Evolutionary conservation across 176 grass and related monocot genomes (phyloP).

Genomic region (Elaeis guineensis): DNA sequence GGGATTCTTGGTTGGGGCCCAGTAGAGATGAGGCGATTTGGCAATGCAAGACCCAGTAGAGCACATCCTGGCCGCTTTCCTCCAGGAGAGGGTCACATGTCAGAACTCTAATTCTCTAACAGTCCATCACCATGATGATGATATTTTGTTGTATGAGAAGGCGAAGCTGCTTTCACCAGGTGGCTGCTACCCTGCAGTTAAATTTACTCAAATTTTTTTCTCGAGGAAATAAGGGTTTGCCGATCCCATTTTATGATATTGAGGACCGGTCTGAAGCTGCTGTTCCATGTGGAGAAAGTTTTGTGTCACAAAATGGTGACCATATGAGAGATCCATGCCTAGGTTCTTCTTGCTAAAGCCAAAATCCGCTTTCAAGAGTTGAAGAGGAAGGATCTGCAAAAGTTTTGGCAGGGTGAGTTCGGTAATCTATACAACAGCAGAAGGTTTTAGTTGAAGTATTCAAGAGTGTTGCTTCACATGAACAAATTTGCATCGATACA

Average conservation of each 20-base stretch:
- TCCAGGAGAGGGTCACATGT: constrained; percentile 52
- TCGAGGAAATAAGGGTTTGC: constrained; percentile 7
- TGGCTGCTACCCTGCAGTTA: background rate
- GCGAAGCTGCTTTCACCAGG: background rate
- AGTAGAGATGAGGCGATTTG: constrained; percentile 60
- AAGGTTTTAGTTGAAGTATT: background rate
- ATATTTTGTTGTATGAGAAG: background rate
- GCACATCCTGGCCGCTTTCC: constrained; percentile 50
- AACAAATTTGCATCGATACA: constrained; percentile 5
- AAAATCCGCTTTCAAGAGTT: background rate
- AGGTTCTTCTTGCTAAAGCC: background rate
- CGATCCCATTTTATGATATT: constrained; percentile 2
- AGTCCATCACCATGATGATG: constrained; percentile 8
- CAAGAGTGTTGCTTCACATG: background rate
- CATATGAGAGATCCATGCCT: background rate
- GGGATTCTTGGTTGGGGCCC: constrained; percentile 92
- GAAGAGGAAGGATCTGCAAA: background rate
- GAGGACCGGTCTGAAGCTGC: background rate
- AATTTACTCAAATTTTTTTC: constrained; percentile 7
- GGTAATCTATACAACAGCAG: background rate
- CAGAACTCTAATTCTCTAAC: constrained; percentile 26
- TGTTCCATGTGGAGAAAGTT: background rate
- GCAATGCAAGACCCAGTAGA: constrained; percentile 70
- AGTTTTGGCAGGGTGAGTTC: constrained; percentile 1
- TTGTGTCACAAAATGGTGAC: constrained; percentile 1